Evolutionary conservation across 495 filamentous ascomycete species (phyloP).

Genomic region (Podospora australis): DNA sequence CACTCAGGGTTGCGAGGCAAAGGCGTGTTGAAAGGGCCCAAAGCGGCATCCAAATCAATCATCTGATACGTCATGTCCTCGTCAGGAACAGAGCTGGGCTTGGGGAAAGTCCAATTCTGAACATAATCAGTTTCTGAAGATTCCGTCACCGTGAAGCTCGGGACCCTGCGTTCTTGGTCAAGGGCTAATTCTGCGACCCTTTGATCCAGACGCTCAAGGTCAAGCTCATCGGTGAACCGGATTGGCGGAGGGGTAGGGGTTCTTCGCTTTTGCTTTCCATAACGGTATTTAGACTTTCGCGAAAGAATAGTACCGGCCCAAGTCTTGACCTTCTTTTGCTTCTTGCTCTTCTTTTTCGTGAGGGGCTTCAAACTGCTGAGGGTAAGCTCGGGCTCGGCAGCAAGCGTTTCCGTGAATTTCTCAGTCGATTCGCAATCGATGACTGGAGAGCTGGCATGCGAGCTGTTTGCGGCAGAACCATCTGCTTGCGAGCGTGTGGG

Average conservation of each 20-base stretch:
- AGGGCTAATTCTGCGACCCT: constrained; percentile 11
- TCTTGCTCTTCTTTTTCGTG: constrained; percentile 54
- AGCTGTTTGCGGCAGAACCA: constrained; percentile 32
- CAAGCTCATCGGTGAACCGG: constrained; percentile 12
- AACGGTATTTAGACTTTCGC: constrained; percentile 50
- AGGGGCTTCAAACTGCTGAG: constrained; percentile 14
- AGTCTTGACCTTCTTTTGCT: constrained; percentile 70
- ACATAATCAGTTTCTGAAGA: constrained; percentile 18
- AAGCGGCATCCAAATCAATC: constrained; percentile 92
- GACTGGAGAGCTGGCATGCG: constrained; percentile 14
- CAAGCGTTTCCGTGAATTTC: constrained; percentile 3
- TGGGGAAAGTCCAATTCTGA: constrained; percentile 17
- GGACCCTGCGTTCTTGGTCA: constrained; percentile 20
- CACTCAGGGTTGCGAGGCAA: constrained; percentile 50
- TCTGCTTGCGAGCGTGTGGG: constrained; percentile 34
- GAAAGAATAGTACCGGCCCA: constrained; percentile 76
- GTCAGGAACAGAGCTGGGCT: constrained; percentile 25
- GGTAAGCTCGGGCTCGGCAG: not conserved
- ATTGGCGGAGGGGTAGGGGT: constrained; percentile 36
- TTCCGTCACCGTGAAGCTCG: constrained; percentile 23
- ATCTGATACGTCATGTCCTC: constrained; percentile 64
- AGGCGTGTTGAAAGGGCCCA: constrained; percentile 87
- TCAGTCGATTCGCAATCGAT: constrained; percentile 15
- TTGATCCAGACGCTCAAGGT: constrained; percentile 20
- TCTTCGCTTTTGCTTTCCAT: constrained; percentile 36